These are phyloP conservation scores for Beauveria rudraprayagi DNA, from an alignment of 2,329 filamentous ascomycete genomes.

Conservation along the genomic window DNA sequence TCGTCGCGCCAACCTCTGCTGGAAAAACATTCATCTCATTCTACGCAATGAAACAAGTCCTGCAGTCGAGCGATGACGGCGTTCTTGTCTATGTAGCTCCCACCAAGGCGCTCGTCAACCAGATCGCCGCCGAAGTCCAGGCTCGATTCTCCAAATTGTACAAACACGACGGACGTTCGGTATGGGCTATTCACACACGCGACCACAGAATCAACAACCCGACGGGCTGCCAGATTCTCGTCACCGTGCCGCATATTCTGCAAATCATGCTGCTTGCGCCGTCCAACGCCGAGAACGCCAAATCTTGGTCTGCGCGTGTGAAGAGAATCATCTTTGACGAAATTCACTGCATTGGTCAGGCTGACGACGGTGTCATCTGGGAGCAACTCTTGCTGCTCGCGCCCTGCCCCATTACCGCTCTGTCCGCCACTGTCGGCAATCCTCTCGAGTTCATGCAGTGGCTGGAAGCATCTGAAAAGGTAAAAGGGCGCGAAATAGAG, in stretches of 20 bases:
- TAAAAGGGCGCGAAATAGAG: slow-evolving; percentile 53
- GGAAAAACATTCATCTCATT: slow-evolving; percentile 82
- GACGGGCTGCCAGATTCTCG: slow-evolving; percentile 63
- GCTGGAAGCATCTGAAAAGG: slow-evolving; percentile 56
- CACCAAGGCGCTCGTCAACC: slow-evolving; percentile 75
- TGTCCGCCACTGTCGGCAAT: slow-evolving; percentile 75
- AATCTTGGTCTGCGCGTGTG: slow-evolving; percentile 56
- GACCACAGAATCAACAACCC: slow-evolving; percentile 70
- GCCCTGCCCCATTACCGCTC: slow-evolving; percentile 68
- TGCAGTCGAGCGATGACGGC: slow-evolving; percentile 59
- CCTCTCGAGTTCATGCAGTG: slow-evolving; percentile 61
- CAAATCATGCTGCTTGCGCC: slow-evolving; percentile 69
- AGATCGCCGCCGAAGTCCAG: slow-evolving; percentile 73
- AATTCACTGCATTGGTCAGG: slow-evolving; percentile 71
- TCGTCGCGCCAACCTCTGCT: slow-evolving; percentile 69
- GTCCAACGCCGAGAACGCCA: slow-evolving; percentile 47
- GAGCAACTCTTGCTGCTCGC: slow-evolving; percentile 68
- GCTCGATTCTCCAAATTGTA: slow-evolving; percentile 64
- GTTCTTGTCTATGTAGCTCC: slow-evolving; percentile 73
- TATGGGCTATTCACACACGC: slow-evolving; percentile 72
- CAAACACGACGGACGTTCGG: slow-evolving; percentile 51
- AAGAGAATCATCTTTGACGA: slow-evolving; percentile 77
- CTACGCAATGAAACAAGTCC: slow-evolving; percentile 72
- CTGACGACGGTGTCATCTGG: slow-evolving; percentile 69
- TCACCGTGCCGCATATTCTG: slow-evolving; percentile 70